These are phyloP conservation scores for Phialocephala subalpina DNA, from an alignment of 2,329 filamentous ascomycete species.

Conservation along the genomic window DNA sequence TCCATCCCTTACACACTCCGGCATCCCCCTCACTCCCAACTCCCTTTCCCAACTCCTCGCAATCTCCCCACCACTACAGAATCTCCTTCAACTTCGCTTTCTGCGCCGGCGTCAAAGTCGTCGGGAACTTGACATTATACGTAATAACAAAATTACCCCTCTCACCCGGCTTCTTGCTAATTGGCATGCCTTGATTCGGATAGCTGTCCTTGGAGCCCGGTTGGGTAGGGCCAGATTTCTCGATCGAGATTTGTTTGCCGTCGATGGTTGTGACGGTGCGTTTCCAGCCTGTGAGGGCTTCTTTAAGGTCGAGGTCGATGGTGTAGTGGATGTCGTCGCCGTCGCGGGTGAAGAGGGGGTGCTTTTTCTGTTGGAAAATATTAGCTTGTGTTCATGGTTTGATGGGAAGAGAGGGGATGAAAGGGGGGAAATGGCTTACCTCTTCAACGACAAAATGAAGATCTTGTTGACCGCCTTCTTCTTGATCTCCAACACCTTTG, in stretches of 20 bases:
- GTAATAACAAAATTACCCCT: slow-evolving; percentile 89
- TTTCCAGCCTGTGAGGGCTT: slow-evolving; percentile 93
- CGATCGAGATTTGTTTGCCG: slow-evolving; percentile 81
- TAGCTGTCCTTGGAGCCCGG: slow-evolving; percentile 84
- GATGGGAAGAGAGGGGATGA: neutral
- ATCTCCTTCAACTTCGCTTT: slow-evolving; percentile 85
- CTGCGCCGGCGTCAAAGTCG: slow-evolving; percentile 76
- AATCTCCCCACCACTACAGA: slow-evolving; percentile 53
- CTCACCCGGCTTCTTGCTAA: slow-evolving; percentile 85
- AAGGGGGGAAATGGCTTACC: slow-evolving; percentile 61
- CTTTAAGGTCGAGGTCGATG: slow-evolving; percentile 87
- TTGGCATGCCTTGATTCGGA: slow-evolving; percentile 90
- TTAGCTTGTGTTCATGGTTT: slow-evolving; percentile 42
- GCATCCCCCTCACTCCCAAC: neutral
- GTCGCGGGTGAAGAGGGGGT: slow-evolving; percentile 84
- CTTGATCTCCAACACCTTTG: slow-evolving; percentile 95
- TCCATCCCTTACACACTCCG: neutral
- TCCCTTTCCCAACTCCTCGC: neutral
- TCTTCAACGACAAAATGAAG: slow-evolving; percentile 94
- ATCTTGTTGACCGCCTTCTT: slow-evolving; percentile 95
- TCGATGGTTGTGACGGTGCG: slow-evolving; percentile 94
- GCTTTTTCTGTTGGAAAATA: slow-evolving; percentile 74
- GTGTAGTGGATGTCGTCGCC: slow-evolving; percentile 86
- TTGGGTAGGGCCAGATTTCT: slow-evolving; percentile 84
- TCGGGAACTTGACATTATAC: slow-evolving; percentile 93